Evolutionary conservation across 352 stramenopile genomes (phyloP).

Genomic region (Globisporangium spinosum): DNA sequence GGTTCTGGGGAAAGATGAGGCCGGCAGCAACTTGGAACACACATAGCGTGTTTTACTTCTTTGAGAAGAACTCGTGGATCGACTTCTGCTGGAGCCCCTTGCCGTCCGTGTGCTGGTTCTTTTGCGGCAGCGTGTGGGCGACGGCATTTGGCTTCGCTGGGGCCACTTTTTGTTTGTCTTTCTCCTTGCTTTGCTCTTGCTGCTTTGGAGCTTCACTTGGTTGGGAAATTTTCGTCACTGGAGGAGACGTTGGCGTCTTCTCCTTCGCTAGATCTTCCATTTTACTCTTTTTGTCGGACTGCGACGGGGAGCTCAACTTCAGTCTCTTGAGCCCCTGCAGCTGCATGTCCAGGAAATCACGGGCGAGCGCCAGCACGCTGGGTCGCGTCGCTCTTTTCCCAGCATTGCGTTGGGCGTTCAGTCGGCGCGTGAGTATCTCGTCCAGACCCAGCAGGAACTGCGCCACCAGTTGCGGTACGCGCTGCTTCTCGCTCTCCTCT

Average conservation of each 20-base stretch:
- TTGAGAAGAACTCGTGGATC: slow-evolving; percentile 13
- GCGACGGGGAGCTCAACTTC: slow-evolving; percentile 5
- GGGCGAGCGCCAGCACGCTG: slow-evolving; percentile 14
- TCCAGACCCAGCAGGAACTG: slow-evolving; percentile 16
- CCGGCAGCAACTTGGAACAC: background rate
- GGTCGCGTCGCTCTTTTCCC: slow-evolving; percentile 9
- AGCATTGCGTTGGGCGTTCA: background rate
- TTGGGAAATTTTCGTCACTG: background rate
- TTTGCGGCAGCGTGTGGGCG: background rate
- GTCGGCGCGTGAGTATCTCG: background rate
- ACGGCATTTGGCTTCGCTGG: background rate
- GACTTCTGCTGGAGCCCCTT: slow-evolving; percentile 15
- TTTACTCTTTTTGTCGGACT: background rate
- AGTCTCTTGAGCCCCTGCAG: slow-evolving; percentile 12
- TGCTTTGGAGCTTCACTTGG: background rate
- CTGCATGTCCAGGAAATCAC: slow-evolving; percentile 12
- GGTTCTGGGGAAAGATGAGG: background rate
- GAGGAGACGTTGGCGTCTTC: background rate
- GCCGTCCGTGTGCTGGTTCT: background rate
- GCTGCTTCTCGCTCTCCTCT: slow-evolving; percentile 9
- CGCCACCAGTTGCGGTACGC: slow-evolving; percentile 5
- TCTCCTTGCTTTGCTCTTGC: background rate
- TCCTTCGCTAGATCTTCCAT: background rate
- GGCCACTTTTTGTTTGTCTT: background rate
- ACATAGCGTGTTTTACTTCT: background rate